Conservation (phyloP, 805 yeast species). For the Saccharomycopsis javanensis region DNA sequence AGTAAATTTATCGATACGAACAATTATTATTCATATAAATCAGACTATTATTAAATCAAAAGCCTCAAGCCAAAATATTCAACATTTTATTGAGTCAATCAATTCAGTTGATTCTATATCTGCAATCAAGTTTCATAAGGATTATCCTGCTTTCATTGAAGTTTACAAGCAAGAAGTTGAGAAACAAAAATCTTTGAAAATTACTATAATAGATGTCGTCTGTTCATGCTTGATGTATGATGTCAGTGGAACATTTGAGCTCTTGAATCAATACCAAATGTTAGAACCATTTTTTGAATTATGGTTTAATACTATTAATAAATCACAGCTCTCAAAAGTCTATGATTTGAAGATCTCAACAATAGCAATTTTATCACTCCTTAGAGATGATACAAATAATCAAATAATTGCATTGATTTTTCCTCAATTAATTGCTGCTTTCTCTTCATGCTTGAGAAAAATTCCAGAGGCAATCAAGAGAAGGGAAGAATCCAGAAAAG, state of each 20-base stretch:
- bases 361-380: slow-evolving; percentile 52
- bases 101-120: neutral
- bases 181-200: neutral
- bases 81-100: neutral
- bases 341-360: slow-evolving; percentile 72
- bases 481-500: slow-evolving; percentile 53
- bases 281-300: slow-evolving; percentile 43
- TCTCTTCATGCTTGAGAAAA: slow-evolving; percentile 44
- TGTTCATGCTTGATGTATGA: slow-evolving; percentile 57
- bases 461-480: slow-evolving; percentile 65
- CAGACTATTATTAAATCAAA: slow-evolving; percentile 13
- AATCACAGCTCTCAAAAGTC: slow-evolving; percentile 43
- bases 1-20: neutral
- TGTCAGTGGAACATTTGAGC: slow-evolving; percentile 41
- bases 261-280: slow-evolving; percentile 36
- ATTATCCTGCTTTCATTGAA: slow-evolving; percentile 1
- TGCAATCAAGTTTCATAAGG: neutral
- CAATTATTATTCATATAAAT: slow-evolving; percentile 6
- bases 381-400: slow-evolving; percentile 25
- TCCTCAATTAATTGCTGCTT: slow-evolving; percentile 41
- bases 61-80: neutral
- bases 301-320: slow-evolving; percentile 47
- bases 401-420: slow-evolving; percentile 30
- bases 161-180: slow-evolving; percentile 2
- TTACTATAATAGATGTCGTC: slow-evolving; percentile 28